Base-by-base conservation (phyloP, 2,329 filamentous ascomycete genomes). In the Penicillium brasilianum region DNA sequence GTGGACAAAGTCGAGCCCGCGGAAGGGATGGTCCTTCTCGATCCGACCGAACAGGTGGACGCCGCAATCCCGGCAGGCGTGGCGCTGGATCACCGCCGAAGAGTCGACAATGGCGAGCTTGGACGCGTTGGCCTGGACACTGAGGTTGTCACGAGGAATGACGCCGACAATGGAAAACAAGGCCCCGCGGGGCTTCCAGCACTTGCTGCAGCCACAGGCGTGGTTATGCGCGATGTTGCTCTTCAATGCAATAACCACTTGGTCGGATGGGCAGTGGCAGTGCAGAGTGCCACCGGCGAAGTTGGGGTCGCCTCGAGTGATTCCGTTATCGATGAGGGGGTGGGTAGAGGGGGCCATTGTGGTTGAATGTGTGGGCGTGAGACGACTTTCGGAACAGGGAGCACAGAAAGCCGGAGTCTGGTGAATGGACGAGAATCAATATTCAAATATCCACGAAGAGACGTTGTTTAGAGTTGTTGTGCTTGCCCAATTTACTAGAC, bases 141-240 rank as follows among this genome's bases (percentile, higher is more conserved):
- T 69, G 51, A 90, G 63, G 55, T 85, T 80, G 55, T 84, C 82
- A 8, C 75, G 73, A 6, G 88, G 83, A 2, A 90, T 76, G 56
- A 90, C 88, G 60, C 78, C 87, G 51, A 90, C 82, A 66, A 90
- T 70, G 62, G 85, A 85, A 81, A 90, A 90, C 62, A 90, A 82
- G 0, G 87, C 81, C 32, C 85, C 85, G 2, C 75, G 60, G 5
- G 88, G 88, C 76, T 90, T 90, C 87, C 87, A 90, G 83, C 88
- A 90, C 75, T 90, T 88, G 57, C 87, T 89, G 78, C 88, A 90
- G 64, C 88, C 88, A 76, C 88, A 90, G 58, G 86, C 87, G 77
- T 90, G 88, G 80, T 90, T 90, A 80, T 90, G 87, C 1, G 82
- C 78, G 58, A 90, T 84, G 68, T 89, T 85, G 71, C 83, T 78